Conservation (phyloP, 139 green algal species). For the Volvox africanus region DNA sequence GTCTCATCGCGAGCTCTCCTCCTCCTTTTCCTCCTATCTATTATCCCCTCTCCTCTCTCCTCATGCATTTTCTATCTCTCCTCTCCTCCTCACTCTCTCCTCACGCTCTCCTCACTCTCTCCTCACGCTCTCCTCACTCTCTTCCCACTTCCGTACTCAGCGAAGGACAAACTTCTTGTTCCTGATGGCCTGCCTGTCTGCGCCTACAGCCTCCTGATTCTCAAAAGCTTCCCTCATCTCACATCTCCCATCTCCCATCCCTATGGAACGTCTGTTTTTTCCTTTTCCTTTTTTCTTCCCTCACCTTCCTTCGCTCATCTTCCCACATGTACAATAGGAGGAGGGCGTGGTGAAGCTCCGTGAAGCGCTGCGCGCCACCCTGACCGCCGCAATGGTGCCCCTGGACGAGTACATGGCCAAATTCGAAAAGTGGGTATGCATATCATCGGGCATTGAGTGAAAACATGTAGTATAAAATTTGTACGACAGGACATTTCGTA, state of each 20-base stretch:
- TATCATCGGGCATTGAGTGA: too few relatives aligned
- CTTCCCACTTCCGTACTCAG: not conserved
- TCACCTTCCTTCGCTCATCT: not conserved
- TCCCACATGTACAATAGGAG: not conserved
- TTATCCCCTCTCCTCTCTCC: not conserved
- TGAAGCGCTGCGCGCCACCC: conserved; percentile 26
- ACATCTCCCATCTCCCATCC: too few relatives aligned
- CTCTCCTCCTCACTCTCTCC: too few relatives aligned
- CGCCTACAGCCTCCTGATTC: too few relatives aligned
- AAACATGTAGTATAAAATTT: too few relatives aligned
- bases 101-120: too few relatives aligned
- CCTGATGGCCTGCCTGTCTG: too few relatives aligned
- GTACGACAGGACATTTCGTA: too few relatives aligned
- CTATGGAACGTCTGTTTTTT: not conserved
- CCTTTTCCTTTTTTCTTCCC: not conserved
- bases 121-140: not conserved
- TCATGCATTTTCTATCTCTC: too few relatives aligned
- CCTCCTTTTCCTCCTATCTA: not conserved
- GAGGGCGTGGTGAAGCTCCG: conserved; percentile 33
- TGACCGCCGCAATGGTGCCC: conserved; percentile 54
- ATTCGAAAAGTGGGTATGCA: conserved; percentile 59
- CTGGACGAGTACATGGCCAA: conserved; percentile 62
- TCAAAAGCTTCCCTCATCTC: too few relatives aligned
- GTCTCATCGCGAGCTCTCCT: too few relatives aligned
- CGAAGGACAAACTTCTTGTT: too few relatives aligned